phyloP scores from a whole-genome alignment of 768 basidiomycete species.

The Auricularia sp. region DNA sequence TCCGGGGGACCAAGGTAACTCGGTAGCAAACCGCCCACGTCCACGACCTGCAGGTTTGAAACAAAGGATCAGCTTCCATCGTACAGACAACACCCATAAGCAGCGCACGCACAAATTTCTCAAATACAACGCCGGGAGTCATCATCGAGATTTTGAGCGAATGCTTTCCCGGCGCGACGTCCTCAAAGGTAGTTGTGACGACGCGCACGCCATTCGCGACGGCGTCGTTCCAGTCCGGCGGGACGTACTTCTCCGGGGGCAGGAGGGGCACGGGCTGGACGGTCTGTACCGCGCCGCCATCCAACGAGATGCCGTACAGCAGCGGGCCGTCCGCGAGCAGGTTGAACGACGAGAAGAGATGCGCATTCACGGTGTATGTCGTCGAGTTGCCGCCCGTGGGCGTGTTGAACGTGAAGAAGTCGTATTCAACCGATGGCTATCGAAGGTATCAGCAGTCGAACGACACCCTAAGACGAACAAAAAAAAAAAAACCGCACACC shows the following conservation, averaged over 20 bases:
- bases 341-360: constrained; percentile 45
- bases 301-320: constrained; percentile 41
- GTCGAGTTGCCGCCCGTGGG: constrained; percentile 29
- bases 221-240: constrained; percentile 41
- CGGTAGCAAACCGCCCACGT: constrained; percentile 42
- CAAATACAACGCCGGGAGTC: constrained; percentile 48
- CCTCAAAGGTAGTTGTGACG: constrained; percentile 29
- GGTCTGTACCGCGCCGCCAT: constrained; percentile 22
- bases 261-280: constrained; percentile 25
- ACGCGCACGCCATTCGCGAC: constrained; percentile 42
- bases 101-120: constrained; percentile 40
- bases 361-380: constrained; percentile 29
- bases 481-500: constrained; percentile 41
- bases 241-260: constrained; percentile 35
- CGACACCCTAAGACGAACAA: background rate
- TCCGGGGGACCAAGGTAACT: constrained; percentile 61
- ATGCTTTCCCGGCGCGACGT: constrained; percentile 41
- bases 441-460: background rate
- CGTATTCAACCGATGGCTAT: constrained; percentile 33
- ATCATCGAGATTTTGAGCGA: constrained; percentile 52
- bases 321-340: constrained; percentile 39
- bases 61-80: background rate
- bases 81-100: background rate
- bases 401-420: constrained; percentile 52
- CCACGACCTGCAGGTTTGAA: constrained; percentile 19